Percentiles rank a stretch among this genome's conserved stretches.
These are phyloP conservation scores for Taiozyma sp. DNA, from an alignment of 1,139 yeast genomes.

Conservation along the genomic window DNA sequence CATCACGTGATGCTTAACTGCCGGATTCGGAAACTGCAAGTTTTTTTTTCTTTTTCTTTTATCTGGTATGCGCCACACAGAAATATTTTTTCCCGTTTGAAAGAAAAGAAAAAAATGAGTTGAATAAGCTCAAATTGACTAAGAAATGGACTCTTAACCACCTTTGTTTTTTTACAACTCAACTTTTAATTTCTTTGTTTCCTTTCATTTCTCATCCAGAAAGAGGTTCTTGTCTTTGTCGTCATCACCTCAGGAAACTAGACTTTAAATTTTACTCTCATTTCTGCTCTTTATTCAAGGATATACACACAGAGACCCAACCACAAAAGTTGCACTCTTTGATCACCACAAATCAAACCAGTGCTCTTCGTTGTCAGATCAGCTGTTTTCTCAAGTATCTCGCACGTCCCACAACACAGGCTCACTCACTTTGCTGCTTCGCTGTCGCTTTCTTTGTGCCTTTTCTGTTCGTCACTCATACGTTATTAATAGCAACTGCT, in stretches of 20 bases:
- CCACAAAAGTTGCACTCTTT: neutral
- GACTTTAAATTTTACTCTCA: neutral
- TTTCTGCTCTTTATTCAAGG: neutral
- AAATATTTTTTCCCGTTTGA: neutral
- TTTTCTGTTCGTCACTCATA: too few relatives aligned
- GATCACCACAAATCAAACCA: too few relatives aligned
- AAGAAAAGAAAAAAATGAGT: neutral
- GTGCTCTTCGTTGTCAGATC: too few relatives aligned
- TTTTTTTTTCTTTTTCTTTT: too few relatives aligned
- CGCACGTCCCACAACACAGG: neutral
- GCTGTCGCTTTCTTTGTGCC: too few relatives aligned
- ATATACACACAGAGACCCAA: neutral
- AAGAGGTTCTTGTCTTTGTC: neutral
- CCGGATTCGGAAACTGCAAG: too few relatives aligned
- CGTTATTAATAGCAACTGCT: too few relatives aligned
- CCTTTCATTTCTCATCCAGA: slow-evolving; percentile 4
- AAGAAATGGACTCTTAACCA: neutral
- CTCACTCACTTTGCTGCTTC: too few relatives aligned
- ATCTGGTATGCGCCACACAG: neutral
- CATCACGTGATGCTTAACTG: too few relatives aligned
- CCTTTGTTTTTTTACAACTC: too few relatives aligned
- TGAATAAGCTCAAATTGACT: neutral
- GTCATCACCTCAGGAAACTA: neutral
- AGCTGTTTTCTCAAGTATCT: neutral
- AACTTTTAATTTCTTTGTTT: slow-evolving; percentile 4